These are phyloP conservation scores for Tulasnella sp. DNA, from an alignment of 768 basidiomycete species.

Conservation along the genomic window DNA sequence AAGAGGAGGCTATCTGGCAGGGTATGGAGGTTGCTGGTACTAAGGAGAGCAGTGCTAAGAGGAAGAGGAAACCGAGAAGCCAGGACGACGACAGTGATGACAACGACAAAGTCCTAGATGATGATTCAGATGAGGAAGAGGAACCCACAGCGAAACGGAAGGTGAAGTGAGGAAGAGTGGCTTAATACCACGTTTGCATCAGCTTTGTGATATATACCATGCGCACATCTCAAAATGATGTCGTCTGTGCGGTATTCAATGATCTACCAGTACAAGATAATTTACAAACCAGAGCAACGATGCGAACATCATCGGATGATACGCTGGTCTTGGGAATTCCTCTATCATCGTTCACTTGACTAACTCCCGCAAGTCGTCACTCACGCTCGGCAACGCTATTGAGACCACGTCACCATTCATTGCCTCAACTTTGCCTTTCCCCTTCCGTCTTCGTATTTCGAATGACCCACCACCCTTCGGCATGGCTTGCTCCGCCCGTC, in stretches of 20 bases:
- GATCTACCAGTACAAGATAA: too few species aligned
- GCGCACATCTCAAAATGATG: too few species aligned
- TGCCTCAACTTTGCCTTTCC: background rate
- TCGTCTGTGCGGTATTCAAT: too few species aligned
- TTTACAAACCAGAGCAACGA: too few species aligned
- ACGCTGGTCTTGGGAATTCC: too few species aligned
- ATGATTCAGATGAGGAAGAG: background rate
- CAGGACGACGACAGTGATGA: background rate
- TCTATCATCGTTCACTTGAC: conserved; percentile 3
- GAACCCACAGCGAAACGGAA: background rate
- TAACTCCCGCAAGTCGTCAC: conserved; percentile 15
- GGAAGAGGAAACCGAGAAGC: too few species aligned
- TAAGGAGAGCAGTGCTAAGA: conserved; percentile 16
- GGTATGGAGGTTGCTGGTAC: conserved; percentile 45
- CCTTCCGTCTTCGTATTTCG: background rate
- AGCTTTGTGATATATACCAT: too few species aligned
- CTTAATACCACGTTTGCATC: too few species aligned
- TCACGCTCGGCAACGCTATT: conserved; percentile 9
- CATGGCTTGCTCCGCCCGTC: conserved; percentile 41
- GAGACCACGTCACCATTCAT: background rate
- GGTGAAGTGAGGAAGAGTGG: too few species aligned
- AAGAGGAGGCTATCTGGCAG: conserved; percentile 58
- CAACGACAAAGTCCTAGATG: background rate
- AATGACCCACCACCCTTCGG: background rate
- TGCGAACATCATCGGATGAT: too few species aligned